Percentiles rank a stretch among this genome's conserved stretches.
Conservation (phyloP, 179 eudicot species). For the Corrigiola litoralis region DNA sequence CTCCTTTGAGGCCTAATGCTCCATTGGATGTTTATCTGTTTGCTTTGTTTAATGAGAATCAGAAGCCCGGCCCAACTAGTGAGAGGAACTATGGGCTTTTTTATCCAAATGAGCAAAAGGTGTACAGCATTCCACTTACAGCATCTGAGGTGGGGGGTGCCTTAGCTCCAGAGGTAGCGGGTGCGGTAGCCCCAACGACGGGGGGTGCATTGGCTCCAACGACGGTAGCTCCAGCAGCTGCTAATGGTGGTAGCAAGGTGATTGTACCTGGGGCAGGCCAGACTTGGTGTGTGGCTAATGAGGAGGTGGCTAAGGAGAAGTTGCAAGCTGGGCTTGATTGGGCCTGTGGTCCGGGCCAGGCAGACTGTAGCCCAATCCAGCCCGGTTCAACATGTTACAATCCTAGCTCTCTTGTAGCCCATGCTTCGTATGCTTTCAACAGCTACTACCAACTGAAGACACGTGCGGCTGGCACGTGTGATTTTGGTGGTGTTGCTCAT, state of each 20-base stretch:
- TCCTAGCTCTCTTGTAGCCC: constrained; percentile 63
- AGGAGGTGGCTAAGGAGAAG: constrained; percentile 36
- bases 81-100: constrained; percentile 83
- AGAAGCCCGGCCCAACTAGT: constrained; percentile 70
- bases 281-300: constrained; percentile 94
- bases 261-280: constrained; percentile 29
- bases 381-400: constrained; percentile 61
- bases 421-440: constrained; percentile 90
- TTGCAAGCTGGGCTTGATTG: constrained; percentile 68
- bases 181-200: constrained; percentile 20
- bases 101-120: constrained; percentile 60
- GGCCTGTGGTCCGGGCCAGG: constrained; percentile 89
- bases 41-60: constrained; percentile 75
- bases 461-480: constrained; percentile 72
- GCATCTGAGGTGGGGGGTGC: constrained; percentile 9
- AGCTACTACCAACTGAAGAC: constrained; percentile 74
- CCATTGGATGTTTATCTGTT: constrained; percentile 55
- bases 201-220: no score
- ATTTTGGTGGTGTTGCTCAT: constrained; percentile 81
- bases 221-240: constrained; percentile 16
- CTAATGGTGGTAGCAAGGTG: constrained; percentile 23
- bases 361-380: constrained; percentile 93
- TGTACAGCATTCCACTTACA: constrained; percentile 54
- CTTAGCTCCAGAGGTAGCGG: no score
- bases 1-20: constrained; percentile 62